phyloP scores from a whole-genome alignment of 306 rosid species.

The Senna siamea region DNA sequence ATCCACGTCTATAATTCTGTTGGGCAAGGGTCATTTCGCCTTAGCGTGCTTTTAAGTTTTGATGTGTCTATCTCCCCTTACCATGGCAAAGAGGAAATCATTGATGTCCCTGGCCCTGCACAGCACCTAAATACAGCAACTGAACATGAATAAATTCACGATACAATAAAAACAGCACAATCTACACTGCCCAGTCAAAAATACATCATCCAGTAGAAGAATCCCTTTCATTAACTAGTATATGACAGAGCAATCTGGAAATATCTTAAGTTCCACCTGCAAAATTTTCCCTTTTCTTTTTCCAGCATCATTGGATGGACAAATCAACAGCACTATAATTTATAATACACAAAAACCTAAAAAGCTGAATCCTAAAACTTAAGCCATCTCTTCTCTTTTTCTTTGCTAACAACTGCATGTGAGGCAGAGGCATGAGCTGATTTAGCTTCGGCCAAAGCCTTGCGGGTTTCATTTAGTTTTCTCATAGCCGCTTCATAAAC shows the following conservation, averaged over 20 bases:
- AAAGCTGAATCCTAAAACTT: constrained; percentile 64
- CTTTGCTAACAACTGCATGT: constrained; percentile 75
- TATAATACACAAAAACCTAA: constrained; percentile 24
- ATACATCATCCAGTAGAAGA: constrained; percentile 19
- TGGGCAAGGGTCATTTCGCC: constrained; percentile 37
- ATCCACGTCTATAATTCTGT: constrained; percentile 13
- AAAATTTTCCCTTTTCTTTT: constrained; percentile 9
- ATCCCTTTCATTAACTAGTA: constrained; percentile 25
- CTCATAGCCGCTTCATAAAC: constrained; percentile 87
- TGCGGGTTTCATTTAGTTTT: constrained; percentile 75
- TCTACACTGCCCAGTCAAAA: neutral
- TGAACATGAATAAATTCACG: neutral
- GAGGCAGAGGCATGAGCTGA: constrained; percentile 86
- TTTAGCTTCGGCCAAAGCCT: constrained; percentile 72
- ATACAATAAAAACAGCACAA: neutral
- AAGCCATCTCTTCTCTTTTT: constrained; percentile 94
- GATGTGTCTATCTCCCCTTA: neutral
- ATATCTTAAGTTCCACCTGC: constrained; percentile 24
- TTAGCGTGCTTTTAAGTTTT: constrained; percentile 33
- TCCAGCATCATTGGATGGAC: constrained; percentile 11
- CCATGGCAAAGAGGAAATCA: neutral
- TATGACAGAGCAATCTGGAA: neutral
- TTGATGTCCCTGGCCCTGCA: constrained; percentile 6
- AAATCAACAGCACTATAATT: constrained; percentile 27
- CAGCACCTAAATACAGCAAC: neutral